Conservation (phyloP, 2,329 filamentous ascomycete species). For the Grosmannia serpens region DNA sequence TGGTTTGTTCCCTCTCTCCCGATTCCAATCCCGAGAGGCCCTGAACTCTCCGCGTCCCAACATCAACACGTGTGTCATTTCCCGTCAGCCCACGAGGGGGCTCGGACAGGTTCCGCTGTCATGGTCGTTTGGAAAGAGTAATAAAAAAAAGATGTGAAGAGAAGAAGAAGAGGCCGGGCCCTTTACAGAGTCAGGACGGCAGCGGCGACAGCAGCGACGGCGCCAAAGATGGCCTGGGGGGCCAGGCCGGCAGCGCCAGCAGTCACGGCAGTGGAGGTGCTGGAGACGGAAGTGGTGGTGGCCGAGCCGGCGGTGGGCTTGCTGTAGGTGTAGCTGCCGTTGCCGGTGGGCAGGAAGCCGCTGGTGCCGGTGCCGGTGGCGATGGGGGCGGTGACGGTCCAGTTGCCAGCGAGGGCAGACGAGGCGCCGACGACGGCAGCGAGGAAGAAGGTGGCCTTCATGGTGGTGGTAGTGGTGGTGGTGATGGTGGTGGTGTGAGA, state of each 20-base stretch:
- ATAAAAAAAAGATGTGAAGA: neutral
- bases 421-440: conserved; percentile 6
- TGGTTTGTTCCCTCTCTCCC: neutral
- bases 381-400: neutral
- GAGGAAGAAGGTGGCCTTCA: conserved; percentile 9
- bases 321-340: conserved; percentile 3
- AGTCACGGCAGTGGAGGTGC: conserved; percentile 3
- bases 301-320: neutral
- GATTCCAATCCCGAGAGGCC: neutral
- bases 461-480: conserved; percentile 3
- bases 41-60: neutral
- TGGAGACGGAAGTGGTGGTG: neutral
- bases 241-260: conserved; percentile 7
- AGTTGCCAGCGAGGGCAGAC: conserved; percentile 1
- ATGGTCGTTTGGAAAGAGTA: neutral
- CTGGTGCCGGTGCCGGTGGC: conserved; percentile 1
- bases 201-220: conserved; percentile 11
- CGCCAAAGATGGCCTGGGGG: conserved; percentile 8
- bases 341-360: neutral
- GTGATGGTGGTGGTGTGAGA: neutral
- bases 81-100: neutral
- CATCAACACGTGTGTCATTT: neutral
- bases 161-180: neutral
- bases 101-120: neutral
- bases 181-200: conserved; percentile 12